Evolutionary conservation across 1,284 basidiomycete genomes (phyloP).

Genomic region (Puccinia sorghi): DNA sequence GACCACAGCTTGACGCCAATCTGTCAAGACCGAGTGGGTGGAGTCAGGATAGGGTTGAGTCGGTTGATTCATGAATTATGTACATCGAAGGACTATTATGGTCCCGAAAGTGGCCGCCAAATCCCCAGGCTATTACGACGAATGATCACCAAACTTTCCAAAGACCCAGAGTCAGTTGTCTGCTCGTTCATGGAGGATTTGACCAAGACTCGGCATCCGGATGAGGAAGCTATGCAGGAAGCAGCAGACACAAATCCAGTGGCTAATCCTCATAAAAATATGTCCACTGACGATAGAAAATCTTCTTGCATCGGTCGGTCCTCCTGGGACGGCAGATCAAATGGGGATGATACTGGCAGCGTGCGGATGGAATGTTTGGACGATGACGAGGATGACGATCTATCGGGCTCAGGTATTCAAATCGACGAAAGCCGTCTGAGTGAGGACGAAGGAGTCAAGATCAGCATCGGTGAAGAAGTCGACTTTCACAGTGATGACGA

Average conservation of each 20-base stretch:
- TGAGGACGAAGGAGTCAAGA: conserved; percentile 35
- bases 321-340: conserved; percentile 5
- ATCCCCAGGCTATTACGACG: not conserved
- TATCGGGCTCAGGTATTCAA: conserved; percentile 40
- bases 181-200: conserved; percentile 28
- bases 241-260: not conserved
- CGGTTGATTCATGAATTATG: conserved; percentile 33
- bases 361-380: conserved; percentile 19
- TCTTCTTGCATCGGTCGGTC: not conserved
- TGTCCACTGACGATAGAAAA: not conserved
- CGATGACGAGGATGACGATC: conserved; percentile 42
- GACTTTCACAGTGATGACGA: conserved; percentile 24
- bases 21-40: conserved; percentile 34
- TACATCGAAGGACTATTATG: conserved; percentile 28
- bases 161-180: conserved; percentile 33
- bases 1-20: conserved; percentile 13
- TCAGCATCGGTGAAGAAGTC: conserved; percentile 14
- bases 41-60: conserved; percentile 44
- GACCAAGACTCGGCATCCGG: conserved; percentile 6
- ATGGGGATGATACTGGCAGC: not conserved
- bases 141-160: conserved; percentile 14
- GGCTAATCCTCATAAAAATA: not conserved
- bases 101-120: not conserved
- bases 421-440: conserved; percentile 42
- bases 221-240: conserved; percentile 7